Evolutionary conservation across 2,329 filamentous ascomycete species (phyloP), one percentile per base, ranked within the genome.

Genomic region (Colletotrichum kahawae): DNA sequence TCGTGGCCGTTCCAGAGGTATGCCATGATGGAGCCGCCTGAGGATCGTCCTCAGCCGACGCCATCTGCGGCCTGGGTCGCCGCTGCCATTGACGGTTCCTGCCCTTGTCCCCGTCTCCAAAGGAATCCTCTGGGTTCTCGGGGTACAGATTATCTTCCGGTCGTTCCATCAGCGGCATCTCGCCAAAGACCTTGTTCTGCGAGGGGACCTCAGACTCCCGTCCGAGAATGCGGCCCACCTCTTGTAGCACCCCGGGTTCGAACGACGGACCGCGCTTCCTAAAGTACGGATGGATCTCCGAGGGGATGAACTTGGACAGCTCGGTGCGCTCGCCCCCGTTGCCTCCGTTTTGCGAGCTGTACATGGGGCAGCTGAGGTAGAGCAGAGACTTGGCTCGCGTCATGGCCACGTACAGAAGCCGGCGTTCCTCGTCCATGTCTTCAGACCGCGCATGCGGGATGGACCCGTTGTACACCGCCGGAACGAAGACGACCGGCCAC

Each of bases 351-450:
- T 91, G 89, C 9, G 93, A 91, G 75, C 92, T 93, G 78, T 92
- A 92, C 48, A 93, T 83, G 0, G 96, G 95, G 77, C 92, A 95
- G 82, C 95, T 98, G 70, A 98, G 87, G 79, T 98, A 98, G 2
- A 99, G 86, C 34, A 98, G 85, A 1, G 92, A 93, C 82, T 98
- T 93, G 8, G 97, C 96, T 82, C 96, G 90, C 4, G 96, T 99
- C 96, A 99, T 98, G 33, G 96, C 96, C 16, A 99, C 97, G 80
- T 98, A 99, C 0, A 99, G 88, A 60, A 99, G 85, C 33, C 96
- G 90, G 74, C 97, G 90, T 82, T 99, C 96, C 83, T 99, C 96
- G 71, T 96, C 93, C 4, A 90, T 88, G 81, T 98, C 95, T 60
- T 98, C 96, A 2, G 95, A 91, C 78, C 96, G 90, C 3, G 93